phyloP scores from a whole-genome alignment of 1,284 basidiomycete species.

The Tilletia walkeri region DNA sequence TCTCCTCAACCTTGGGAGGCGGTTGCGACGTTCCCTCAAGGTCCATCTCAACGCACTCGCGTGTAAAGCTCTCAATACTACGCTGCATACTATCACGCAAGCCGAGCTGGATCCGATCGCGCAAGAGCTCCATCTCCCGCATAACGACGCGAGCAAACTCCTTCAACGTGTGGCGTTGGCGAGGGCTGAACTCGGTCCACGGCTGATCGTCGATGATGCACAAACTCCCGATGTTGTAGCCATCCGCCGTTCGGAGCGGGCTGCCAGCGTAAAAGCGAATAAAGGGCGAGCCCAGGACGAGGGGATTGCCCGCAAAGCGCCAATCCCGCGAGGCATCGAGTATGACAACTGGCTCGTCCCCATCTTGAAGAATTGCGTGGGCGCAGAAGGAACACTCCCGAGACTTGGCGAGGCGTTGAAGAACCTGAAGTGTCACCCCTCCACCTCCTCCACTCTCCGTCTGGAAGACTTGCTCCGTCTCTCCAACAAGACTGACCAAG shows the following conservation, averaged over 20 bases:
- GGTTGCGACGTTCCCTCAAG: conserved; percentile 46
- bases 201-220: conserved; percentile 83
- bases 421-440: conserved; percentile 27
- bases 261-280: conserved; percentile 89
- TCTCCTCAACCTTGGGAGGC: conserved; percentile 12
- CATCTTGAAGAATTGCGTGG: conserved; percentile 78
- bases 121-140: conserved; percentile 91
- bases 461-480: conserved; percentile 81
- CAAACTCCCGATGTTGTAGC: conserved; percentile 83
- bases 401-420: conserved; percentile 56
- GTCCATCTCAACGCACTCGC: conserved; percentile 90
- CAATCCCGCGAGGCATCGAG: conserved; percentile 79
- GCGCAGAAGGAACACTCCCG: conserved; percentile 75
- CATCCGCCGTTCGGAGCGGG: conserved; percentile 81
- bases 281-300: conserved; percentile 68
- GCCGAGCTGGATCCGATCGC: conserved; percentile 87
- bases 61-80: conserved; percentile 92
- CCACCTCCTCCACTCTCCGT: conserved; percentile 66
- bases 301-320: conserved; percentile 80
- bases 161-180: conserved; percentile 85
- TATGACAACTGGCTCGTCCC: conserved; percentile 82
- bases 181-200: conserved; percentile 77
- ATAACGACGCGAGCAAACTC: conserved; percentile 89
- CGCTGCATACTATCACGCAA: conserved; percentile 86
- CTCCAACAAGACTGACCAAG: conserved; percentile 76